A percentile compares a stretch with the other conserved stretches of the same genome.
Evolutionary conservation across 2,329 filamentous ascomycete genomes (phyloP).

Genomic region (Emydomyces testavorans): DNA sequence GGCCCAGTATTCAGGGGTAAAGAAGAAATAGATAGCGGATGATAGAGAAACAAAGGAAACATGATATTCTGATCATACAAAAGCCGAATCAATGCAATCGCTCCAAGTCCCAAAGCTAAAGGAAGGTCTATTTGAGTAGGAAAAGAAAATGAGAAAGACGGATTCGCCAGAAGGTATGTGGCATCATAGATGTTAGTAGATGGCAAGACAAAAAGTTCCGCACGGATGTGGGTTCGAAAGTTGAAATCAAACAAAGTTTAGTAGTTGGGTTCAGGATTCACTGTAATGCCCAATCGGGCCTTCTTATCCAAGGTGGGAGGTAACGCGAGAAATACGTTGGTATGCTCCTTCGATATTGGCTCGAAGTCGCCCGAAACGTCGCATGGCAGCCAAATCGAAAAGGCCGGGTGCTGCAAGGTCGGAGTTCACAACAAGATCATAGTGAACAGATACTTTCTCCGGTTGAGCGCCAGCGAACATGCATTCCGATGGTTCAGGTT

Average conservation of each 20-base stretch:
- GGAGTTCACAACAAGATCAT: slow-evolving; percentile 50
- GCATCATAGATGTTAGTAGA: neutral
- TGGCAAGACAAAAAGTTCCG: neutral
- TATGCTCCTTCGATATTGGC: slow-evolving; percentile 34
- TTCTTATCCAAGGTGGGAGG: slow-evolving; percentile 29
- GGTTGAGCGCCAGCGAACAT: slow-evolving; percentile 44
- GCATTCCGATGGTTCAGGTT: slow-evolving; percentile 21
- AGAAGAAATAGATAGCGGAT: neutral
- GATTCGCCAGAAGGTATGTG: neutral
- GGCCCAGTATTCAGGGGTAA: neutral
- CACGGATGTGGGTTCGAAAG: neutral
- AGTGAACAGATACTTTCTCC: slow-evolving; percentile 53
- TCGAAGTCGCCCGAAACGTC: slow-evolving; percentile 29
- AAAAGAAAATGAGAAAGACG: neutral
- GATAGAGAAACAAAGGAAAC: neutral
- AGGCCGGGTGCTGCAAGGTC: neutral
- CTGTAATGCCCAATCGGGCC: too few species aligned
- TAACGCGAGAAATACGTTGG: slow-evolving; percentile 31
- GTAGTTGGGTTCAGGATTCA: too few species aligned
- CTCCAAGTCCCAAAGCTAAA: neutral
- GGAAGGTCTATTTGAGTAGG: slow-evolving; percentile 3
- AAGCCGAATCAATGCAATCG: slow-evolving; percentile 4
- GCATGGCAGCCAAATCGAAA: slow-evolving; percentile 19
- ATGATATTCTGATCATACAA: neutral
- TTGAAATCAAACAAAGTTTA: too few species aligned